Percentiles rank a stretch among this genome's conserved stretches.
Conservation (phyloP, 345 rosid species). For the Linum lewisii region DNA sequence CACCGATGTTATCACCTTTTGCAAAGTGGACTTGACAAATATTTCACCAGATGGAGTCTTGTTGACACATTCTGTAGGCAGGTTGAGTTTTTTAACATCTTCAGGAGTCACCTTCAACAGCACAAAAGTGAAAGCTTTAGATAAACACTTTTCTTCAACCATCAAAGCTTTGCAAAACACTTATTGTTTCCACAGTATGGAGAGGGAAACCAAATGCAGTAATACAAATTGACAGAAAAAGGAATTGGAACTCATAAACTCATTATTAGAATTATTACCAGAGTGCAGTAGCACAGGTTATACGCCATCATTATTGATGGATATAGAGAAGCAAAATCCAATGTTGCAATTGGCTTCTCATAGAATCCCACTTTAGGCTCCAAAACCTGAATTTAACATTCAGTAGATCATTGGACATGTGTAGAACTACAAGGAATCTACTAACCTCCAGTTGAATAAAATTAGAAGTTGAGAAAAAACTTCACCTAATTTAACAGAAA, state of each 20-base stretch:
- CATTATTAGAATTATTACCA: constrained; percentile 41
- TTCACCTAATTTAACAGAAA: not conserved
- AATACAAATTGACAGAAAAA: constrained; percentile 8
- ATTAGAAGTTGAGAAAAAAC: not conserved
- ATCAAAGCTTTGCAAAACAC: constrained; percentile 15
- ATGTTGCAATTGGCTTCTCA: constrained; percentile 89
- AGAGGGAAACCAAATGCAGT: not conserved
- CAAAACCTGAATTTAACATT: constrained; percentile 54
- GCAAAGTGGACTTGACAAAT: constrained; percentile 77
- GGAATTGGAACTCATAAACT: not conserved
- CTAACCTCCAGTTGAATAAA: not conserved
- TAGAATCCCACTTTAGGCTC: constrained; percentile 89
- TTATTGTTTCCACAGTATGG: constrained; percentile 1
- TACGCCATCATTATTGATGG: constrained; percentile 99
- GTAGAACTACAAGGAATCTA: constrained; percentile 1
- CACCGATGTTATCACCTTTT: constrained; percentile 42
- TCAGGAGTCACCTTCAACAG: constrained; percentile 68
- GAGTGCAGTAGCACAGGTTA: constrained; percentile 88
- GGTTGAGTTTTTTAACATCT: constrained; percentile 72
- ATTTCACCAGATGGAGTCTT: constrained; percentile 92
- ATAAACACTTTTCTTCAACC: constrained; percentile 10
- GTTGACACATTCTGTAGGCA: constrained; percentile 70
- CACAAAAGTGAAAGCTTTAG: not conserved
- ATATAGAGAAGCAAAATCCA: constrained; percentile 95
- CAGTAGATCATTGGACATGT: constrained; percentile 6